Evolutionary conservation across 2,329 filamentous ascomycete species (phyloP), one percentile per base, ranked within the genome.

Genomic region (Ascocoryne sarcoides): DNA sequence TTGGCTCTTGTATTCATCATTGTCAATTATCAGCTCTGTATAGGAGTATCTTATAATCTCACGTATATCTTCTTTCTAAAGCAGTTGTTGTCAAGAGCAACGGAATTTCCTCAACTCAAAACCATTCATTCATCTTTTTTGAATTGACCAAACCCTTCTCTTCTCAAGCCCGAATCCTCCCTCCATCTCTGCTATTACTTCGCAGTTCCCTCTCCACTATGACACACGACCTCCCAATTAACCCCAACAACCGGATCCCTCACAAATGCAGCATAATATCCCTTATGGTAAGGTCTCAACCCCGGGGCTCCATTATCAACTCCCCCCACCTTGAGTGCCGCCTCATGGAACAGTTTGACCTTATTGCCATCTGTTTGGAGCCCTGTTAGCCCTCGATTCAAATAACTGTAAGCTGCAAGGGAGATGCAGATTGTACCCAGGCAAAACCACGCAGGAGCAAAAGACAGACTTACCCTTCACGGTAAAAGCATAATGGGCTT

Each of bases 41-140:
- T n/a, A n/a, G n/a, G n/a, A n/a, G n/a, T n/a, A n/a, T n/a, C n/a
- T n/a, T n/a, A n/a, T n/a, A n/a, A n/a, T n/a, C n/a, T n/a, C n/a
- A n/a, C n/a, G n/a, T n/a, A n/a, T n/a, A n/a, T n/a, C n/a, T n/a
- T n/a, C n/a, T n/a, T n/a, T n/a, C n/a, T n/a, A n/a, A n/a, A n/a
- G n/a, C n/a, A n/a, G n/a, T n/a, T n/a, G n/a, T n/a, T n/a, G n/a
- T n/a, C n/a, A n/a, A n/a, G n/a, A n/a, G n/a, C n/a, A n/a, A n/a
- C n/a, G n/a, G n/a, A n/a, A n/a, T n/a, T n/a, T n/a, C n/a, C n/a
- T n/a, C n/a, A n/a, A n/a, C n/a, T n/a, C n/a, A n/a, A n/a, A n/a
- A n/a, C 12, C 12, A 32, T 5, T 32, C 12, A 32, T 14, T 32
- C 12, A 32, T 61, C 54, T 45, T 68, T 65, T 29, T 63, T 52